Base-by-base conservation (phyloP, 306 rosid genomes). In the Prunus padus region DNA sequence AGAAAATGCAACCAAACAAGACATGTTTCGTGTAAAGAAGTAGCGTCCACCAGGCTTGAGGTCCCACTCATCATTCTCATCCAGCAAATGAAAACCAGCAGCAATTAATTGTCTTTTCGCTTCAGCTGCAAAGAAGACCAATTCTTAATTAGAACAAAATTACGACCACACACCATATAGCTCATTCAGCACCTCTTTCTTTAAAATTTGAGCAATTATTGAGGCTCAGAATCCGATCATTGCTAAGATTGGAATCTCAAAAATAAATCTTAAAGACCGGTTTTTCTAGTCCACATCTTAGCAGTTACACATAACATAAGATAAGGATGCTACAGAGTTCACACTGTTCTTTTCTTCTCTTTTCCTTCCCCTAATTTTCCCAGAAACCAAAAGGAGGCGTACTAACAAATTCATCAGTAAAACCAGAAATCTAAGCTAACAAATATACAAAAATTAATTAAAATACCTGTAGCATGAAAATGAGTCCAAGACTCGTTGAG, bases 401-500 rank as follows among this genome's bases (percentile, higher is more conserved):
- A 25, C 59, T 11, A 23, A 63, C 40, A 46, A 54, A 64, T 23
- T 30, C 50, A 64, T 28, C 74, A 25, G 16, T 25, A 20, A 77
- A 13, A 10, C 13, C 20, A 52, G 0, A 23, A 66, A 64, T 25
- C 13, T 3, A 44, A 11, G 11, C 15, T 11, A 51, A 64, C 11
- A 16, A 20, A 40, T 31, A 3, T 26, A 40, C 22, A 71, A 9
- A 8, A 50, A 42, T 18, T 14, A 2, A 31, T 40, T 9, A 68
- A 66, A 42, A 65, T 86, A 87, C 98, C 98, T 8, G 98, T 92
- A 65, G 98, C 97, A 75, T 95, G 97, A 84, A 95, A 95, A 62
- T 95, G 98, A 15, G 98, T 95, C 97, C 98, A 95, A 3, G 97
- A 92, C 46, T 95, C 93, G 79, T 95, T 95, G 54, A 95, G 93